These are phyloP conservation scores for Solanum rostratum DNA, from an alignment of 257 asterid species.

Conservation along the genomic window DNA sequence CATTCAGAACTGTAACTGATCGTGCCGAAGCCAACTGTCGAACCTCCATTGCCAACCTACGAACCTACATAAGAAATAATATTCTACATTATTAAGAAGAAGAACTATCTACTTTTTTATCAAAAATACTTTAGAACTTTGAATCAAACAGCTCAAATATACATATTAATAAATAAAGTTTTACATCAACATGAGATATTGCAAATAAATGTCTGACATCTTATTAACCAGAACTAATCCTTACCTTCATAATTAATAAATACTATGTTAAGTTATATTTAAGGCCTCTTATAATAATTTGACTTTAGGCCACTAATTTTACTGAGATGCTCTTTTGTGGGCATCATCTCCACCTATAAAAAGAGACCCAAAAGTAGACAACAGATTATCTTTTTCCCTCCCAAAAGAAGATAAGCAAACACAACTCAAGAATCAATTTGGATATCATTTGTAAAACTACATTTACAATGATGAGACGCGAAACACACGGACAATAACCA, in stretches of 20 bases:
- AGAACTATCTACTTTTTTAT: not conserved
- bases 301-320: too few species aligned
- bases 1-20: constrained; percentile 58
- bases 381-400: not conserved
- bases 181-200: too few species aligned
- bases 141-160: not conserved
- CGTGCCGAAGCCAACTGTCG: constrained; percentile 46
- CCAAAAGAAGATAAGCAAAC: not conserved
- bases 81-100: not conserved
- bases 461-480: not conserved
- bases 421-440: not conserved
- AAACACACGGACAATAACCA: not conserved
- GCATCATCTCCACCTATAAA: not conserved
- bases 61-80: constrained; percentile 37
- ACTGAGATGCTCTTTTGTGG: not conserved
- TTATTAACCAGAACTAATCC: too few species aligned
- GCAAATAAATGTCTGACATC: too few species aligned
- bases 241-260: too few species aligned
- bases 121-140: not conserved
- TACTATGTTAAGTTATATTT: too few species aligned
- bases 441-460: not conserved
- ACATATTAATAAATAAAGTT: not conserved
- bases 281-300: too few species aligned
- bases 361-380: not conserved
- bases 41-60: constrained; percentile 66